Conservation (phyloP, 768 basidiomycete genomes). For the Crepidotus variabilis region DNA sequence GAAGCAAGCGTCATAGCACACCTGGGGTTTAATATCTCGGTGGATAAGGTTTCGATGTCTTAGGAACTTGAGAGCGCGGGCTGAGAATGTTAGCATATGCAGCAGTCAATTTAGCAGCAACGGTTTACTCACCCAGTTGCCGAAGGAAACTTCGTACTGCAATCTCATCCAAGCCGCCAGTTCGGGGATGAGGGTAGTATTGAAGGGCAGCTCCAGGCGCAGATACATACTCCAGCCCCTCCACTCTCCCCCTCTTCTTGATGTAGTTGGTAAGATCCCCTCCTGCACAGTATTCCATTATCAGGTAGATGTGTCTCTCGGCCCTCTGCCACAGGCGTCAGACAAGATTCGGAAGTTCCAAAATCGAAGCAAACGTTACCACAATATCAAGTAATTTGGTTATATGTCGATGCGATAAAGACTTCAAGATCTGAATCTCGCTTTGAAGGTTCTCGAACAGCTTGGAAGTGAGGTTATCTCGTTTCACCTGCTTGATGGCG, state of each 20-base stretch:
- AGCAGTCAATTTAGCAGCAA: not conserved
- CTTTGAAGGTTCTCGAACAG: conserved; percentile 97
- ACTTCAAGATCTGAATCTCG: conserved; percentile 96
- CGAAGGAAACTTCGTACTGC: conserved; percentile 90
- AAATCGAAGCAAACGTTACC: conserved; percentile 46
- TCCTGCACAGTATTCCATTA: conserved; percentile 97
- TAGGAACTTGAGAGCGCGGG: conserved; percentile 90
- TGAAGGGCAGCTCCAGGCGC: conserved; percentile 63
- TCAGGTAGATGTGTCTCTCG: conserved; percentile 82
- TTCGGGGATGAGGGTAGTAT: conserved; percentile 89
- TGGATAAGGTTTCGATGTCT: conserved; percentile 89
- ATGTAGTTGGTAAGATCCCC: conserved; percentile 97
- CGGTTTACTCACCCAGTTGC: conserved; percentile 65
- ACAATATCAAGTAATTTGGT: conserved; percentile 92
- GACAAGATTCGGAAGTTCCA: conserved; percentile 16
- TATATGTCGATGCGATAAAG: conserved; percentile 88
- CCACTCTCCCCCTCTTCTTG: conserved; percentile 93
- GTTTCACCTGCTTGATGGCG: conserved; percentile 93
- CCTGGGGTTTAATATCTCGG: conserved; percentile 96
- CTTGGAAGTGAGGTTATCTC: conserved; percentile 84
- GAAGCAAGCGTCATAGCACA: conserved; percentile 16
- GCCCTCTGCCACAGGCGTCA: conserved; percentile 47
- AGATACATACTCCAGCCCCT: conserved; percentile 81
- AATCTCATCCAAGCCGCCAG: conserved; percentile 86
- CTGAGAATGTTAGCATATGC: conserved; percentile 33